Conservation (phyloP, 495 filamentous ascomycete species). For the Tetracladium marchalianum region DNA sequence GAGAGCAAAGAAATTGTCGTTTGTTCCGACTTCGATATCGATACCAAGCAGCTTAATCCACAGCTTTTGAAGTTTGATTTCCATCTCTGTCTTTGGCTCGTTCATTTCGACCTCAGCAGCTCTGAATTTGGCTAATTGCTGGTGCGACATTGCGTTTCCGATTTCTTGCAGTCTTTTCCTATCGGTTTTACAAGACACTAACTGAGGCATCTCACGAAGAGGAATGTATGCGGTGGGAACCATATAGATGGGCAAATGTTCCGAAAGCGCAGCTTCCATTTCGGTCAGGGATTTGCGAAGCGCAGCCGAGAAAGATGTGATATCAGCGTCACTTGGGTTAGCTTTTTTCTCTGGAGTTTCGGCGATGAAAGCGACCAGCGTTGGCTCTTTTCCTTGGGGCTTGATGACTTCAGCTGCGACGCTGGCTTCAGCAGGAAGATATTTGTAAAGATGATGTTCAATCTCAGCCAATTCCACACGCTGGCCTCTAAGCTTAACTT, state of each 20-base stretch:
- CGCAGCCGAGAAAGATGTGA: too few species aligned
- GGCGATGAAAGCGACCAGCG: not conserved
- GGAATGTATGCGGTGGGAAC: constrained; percentile 16
- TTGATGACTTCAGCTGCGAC: constrained; percentile 5
- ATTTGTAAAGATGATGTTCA: constrained; percentile 29
- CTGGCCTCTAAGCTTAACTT: constrained; percentile 23
- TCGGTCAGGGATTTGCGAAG: not conserved
- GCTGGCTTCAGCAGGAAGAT: not conserved
- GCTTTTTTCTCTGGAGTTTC: not conserved
- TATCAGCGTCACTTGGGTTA: not conserved
- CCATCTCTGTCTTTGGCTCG: not conserved
- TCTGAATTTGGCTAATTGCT: not conserved
- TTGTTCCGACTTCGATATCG: constrained; percentile 29
- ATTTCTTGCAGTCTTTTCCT: not conserved
- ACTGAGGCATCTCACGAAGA: not conserved
- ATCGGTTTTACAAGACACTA: constrained; percentile 4
- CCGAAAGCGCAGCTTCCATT: not conserved
- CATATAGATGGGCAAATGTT: constrained; percentile 18
- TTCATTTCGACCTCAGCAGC: not conserved
- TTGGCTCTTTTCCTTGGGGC: not conserved
- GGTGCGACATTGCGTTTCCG: not conserved
- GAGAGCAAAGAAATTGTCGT: constrained; percentile 51
- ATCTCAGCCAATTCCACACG: constrained; percentile 24
- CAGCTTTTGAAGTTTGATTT: not conserved
- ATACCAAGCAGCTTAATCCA: constrained; percentile 10